Conservation (phyloP, 352 stramenopile genomes). For the Globisporangium emineosum region DNA sequence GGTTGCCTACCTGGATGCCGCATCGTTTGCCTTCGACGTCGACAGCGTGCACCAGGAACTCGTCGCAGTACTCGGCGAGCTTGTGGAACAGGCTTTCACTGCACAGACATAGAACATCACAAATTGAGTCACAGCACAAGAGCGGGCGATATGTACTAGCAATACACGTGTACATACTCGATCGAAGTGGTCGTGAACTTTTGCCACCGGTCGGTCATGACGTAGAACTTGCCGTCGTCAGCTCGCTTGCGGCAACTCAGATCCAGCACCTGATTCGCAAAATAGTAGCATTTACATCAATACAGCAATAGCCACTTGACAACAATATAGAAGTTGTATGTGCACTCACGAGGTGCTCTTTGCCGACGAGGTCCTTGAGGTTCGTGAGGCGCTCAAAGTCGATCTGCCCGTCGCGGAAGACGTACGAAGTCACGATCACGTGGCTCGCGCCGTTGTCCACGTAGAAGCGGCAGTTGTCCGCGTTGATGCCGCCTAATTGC, state of each 20-base stretch:
- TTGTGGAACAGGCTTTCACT: slow-evolving; percentile 85
- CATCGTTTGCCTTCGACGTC: slow-evolving; percentile 97
- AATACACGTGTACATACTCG: slow-evolving; percentile 57
- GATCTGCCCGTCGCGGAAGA: slow-evolving; percentile 94
- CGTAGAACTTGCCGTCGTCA: slow-evolving; percentile 89
- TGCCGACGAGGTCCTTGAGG: slow-evolving; percentile 67
- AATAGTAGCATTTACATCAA: neutral
- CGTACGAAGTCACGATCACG: slow-evolving; percentile 98
- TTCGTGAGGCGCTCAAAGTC: slow-evolving; percentile 74
- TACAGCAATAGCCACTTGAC: too few species aligned
- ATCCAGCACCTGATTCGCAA: slow-evolving; percentile 84
- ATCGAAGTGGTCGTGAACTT: slow-evolving; percentile 94
- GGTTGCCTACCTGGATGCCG: slow-evolving; percentile 81
- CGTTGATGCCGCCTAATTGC: slow-evolving; percentile 80
- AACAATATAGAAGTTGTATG: too few species aligned
- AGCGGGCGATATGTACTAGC: neutral
- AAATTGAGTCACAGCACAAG: neutral
- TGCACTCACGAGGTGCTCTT: slow-evolving; percentile 57
- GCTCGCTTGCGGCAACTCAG: slow-evolving; percentile 93
- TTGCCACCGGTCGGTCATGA: slow-evolving; percentile 97
- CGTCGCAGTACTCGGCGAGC: slow-evolving; percentile 92
- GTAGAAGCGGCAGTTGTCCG: slow-evolving; percentile 93
- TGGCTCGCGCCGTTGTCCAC: slow-evolving; percentile 95
- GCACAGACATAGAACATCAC: neutral
- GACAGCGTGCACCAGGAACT: slow-evolving; percentile 98